These are phyloP conservation scores for Vicia sativa DNA, from an alignment of 306 rosid species.

Conservation along the genomic window DNA sequence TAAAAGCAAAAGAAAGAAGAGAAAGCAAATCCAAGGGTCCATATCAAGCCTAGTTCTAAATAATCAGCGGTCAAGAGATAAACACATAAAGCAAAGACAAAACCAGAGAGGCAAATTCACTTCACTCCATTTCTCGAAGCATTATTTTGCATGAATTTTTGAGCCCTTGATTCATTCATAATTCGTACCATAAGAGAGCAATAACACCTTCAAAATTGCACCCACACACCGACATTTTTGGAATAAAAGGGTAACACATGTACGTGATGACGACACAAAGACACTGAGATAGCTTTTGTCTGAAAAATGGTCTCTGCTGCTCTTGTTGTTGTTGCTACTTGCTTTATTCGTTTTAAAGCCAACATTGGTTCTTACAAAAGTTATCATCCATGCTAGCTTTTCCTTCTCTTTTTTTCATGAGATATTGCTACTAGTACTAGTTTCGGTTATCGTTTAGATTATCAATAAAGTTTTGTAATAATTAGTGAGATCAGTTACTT, in stretches of 20 bases:
- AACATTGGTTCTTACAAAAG: conserved; percentile 61
- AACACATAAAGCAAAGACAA: conserved; percentile 6
- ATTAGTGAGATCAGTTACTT: conserved; percentile 25
- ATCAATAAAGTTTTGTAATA: conserved; percentile 38
- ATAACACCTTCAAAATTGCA: conserved; percentile 41
- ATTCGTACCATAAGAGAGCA: conserved; percentile 4
- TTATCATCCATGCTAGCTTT: conserved; percentile 35
- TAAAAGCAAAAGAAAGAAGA: conserved; percentile 27
- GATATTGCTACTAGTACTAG: background rate
- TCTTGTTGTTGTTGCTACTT: conserved; percentile 32
- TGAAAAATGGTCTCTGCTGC: conserved; percentile 39
- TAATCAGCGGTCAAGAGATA: conserved; percentile 1
- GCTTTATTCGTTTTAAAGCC: conserved; percentile 62
- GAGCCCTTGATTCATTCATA: background rate
- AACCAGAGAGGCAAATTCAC: conserved; percentile 29
- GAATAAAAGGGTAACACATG: conserved; percentile 39
- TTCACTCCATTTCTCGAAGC: conserved; percentile 38
- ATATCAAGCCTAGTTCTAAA: background rate
- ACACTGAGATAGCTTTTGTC: conserved; percentile 42
- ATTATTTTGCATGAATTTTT: conserved; percentile 26
- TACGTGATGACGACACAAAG: conserved; percentile 45
- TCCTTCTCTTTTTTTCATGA: conserved; percentile 34
- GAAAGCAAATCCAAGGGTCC: conserved; percentile 30
- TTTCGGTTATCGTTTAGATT: too few relatives aligned
- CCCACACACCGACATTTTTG: conserved; percentile 40